These are phyloP conservation scores for Ceratocystis smalleyi DNA, from an alignment of 2,329 filamentous ascomycete species.

Conservation along the genomic window DNA sequence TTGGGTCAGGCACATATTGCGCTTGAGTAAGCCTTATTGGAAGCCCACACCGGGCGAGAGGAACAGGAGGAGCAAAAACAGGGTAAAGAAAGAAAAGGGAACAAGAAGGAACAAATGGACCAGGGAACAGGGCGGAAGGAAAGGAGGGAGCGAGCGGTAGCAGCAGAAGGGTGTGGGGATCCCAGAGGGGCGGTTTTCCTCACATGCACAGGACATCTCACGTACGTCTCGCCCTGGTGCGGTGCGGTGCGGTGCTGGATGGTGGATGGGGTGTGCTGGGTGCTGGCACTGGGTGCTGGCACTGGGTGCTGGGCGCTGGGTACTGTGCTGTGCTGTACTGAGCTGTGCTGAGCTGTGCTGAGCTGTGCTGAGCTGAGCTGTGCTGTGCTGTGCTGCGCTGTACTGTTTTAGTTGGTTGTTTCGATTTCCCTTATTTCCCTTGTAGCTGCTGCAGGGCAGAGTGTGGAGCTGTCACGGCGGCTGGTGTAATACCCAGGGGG, in stretches of 20 bases:
- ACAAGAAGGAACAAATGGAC: too few relatives aligned
- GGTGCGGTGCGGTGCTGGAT: too few relatives aligned
- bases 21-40: not conserved
- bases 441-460: not conserved
- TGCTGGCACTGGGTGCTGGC: not conserved
- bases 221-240: too few relatives aligned
- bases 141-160: too few relatives aligned
- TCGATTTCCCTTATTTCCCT: not conserved
- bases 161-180: too few relatives aligned
- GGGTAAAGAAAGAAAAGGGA: too few relatives aligned
- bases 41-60: too few relatives aligned
- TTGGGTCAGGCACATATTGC: not conserved
- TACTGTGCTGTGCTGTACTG: too few relatives aligned
- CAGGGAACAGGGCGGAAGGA: too few relatives aligned
- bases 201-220: too few relatives aligned
- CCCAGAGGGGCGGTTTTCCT: too few relatives aligned
- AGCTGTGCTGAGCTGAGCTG: too few relatives aligned
- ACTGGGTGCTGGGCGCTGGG: not conserved
- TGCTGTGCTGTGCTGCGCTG: not conserved
- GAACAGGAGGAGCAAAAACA: not conserved
- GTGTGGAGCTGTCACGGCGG: not conserved
- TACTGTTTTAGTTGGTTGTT: not conserved
- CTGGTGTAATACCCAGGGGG: not conserved
- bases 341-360: not conserved
- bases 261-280: not conserved